phyloP scores from a whole-genome alignment of 768 basidiomycete species.

The Russula sp. region DNA sequence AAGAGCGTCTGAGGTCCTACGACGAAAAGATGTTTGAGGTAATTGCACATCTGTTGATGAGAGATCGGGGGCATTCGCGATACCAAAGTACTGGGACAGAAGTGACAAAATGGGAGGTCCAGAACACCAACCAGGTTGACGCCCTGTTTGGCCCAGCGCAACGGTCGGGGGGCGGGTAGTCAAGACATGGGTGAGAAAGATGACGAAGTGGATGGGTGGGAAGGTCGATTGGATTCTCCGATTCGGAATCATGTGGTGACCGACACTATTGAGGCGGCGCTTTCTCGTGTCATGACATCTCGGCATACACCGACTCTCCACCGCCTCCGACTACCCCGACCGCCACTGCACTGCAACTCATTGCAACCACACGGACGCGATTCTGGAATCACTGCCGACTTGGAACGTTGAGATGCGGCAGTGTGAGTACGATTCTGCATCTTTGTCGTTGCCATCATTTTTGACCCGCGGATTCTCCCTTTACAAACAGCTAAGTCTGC shows the following conservation, averaged over 20 bases:
- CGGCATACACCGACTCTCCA: neutral
- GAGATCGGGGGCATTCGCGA: neutral
- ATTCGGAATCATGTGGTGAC: neutral
- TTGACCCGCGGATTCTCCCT: neutral
- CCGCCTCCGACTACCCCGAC: conserved; percentile 12
- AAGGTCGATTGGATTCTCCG: neutral
- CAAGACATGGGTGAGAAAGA: neutral
- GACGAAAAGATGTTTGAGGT: neutral
- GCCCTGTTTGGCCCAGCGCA: neutral
- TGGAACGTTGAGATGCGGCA: conserved; percentile 2
- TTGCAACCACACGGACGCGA: neutral
- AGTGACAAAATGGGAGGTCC: neutral
- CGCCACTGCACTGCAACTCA: conserved; percentile 2
- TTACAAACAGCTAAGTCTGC: neutral
- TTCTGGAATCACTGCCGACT: neutral
- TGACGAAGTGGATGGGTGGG: neutral
- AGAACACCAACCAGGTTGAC: neutral
- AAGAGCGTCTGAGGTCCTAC: neutral
- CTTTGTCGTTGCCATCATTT: conserved; percentile 3
- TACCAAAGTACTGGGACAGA: conserved; percentile 4
- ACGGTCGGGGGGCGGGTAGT: conserved; percentile 8
- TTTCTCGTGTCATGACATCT: neutral
- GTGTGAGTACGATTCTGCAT: neutral
- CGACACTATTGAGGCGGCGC: neutral
- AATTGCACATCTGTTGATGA: conserved; percentile 10